Evolutionary conservation across 441 rosid genomes (phyloP), one percentile per base, ranked within the genome.

Genomic region (Populus hybrid): DNA sequence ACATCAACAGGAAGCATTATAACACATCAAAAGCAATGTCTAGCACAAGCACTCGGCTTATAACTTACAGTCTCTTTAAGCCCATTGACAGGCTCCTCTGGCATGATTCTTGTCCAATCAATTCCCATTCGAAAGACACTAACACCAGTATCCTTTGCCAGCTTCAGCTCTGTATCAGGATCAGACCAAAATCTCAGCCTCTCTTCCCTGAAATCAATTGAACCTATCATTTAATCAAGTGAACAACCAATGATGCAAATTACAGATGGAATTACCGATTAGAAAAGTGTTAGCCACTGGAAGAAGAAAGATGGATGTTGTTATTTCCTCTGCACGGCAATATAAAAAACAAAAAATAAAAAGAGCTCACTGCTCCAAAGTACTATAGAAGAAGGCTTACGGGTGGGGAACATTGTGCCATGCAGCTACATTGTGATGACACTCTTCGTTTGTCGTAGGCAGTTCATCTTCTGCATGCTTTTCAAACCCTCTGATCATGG

Each of bases 121-220:
- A 95, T 81, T 84, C 99, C 99, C 98, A 95, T 88, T 63, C 98
- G 88, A 80, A 95, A 94, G 61, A 95, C 88, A 82, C 88, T 85
- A 61, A 94, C 72, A 26, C 98, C 98, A 70, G 98, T 92, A 77
- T 85, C 95, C 85, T 90, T 94, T 5, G 97, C 99, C 81, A 95
- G 89, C 81, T 87, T 90, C 85, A 95, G 73, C 85, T 95, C 99
- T 12, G 81, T 86, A 75, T 94, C 99, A 85, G 99, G 99, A 81
- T 95, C 99, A 82, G 95, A 87, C 98, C 99, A 95, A 87, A 95
- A 95, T 80, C 85, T 94, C 67, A 95, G 86, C 77, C 98, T 95
- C 73, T 90, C 95, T 89, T 90, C 89, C 86, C 99, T 92, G 89
- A 78, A 86, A 86, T 73, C 64, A 81, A 77, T 80, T 66, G 78